These are phyloP conservation scores for Camellia sinensis DNA, from an alignment of 148 eudicot species.

Conservation along the genomic window DNA sequence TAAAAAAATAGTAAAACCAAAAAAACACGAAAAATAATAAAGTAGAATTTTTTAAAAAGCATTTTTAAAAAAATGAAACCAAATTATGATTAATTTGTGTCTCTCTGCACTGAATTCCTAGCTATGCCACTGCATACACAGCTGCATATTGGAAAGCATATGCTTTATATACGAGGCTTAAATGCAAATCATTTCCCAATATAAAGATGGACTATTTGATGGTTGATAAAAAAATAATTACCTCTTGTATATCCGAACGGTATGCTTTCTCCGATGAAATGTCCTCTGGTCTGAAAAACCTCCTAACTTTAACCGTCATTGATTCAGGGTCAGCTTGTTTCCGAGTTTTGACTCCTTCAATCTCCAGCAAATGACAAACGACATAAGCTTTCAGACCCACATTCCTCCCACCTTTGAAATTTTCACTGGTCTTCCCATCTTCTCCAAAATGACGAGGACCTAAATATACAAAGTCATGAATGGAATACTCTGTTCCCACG, in stretches of 20 bases:
- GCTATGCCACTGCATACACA: no score
- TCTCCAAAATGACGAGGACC: conserved; percentile 52
- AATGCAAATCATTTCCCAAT: neutral
- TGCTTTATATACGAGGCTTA: neutral
- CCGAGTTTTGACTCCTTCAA: conserved; percentile 39
- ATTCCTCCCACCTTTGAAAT: conserved; percentile 84
- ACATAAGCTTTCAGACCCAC: conserved; percentile 92
- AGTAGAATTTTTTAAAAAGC: no score
- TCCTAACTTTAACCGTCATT: conserved; percentile 52
- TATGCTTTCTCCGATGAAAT: conserved; percentile 88
- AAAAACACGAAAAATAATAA: no score
- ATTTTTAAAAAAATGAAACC: no score
- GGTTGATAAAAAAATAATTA: conserved; percentile 14
- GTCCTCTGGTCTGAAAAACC: conserved; percentile 91
- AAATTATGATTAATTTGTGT: no score
- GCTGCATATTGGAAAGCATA: neutral
- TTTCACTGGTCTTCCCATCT: conserved; percentile 48
- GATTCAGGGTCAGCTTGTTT: conserved; percentile 48
- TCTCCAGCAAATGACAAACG: conserved; percentile 71
- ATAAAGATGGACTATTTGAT: neutral
- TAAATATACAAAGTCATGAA: conserved; percentile 71
- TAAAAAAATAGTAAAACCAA: no score
- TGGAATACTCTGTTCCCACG: conserved; percentile 57
- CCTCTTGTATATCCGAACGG: conserved; percentile 91
- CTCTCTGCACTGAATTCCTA: no score